Evolutionary conservation across 2,329 filamentous ascomycete species (phyloP).

Genomic region (Arthrobotrys megalospora): DNA sequence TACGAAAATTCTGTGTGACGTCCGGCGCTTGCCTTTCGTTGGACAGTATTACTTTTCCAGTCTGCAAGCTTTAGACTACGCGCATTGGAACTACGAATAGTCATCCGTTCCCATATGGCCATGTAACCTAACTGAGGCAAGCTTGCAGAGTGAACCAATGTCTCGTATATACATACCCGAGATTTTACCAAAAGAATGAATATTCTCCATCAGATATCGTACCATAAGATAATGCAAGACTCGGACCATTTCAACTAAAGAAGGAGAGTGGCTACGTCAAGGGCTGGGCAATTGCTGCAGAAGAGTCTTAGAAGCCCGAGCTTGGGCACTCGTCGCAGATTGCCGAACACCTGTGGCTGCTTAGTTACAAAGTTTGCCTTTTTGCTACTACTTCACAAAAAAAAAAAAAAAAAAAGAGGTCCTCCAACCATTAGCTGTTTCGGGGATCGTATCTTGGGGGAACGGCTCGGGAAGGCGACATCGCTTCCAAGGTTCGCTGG

Average conservation of each 20-base stretch:
- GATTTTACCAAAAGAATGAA: slow-evolving; percentile 15
- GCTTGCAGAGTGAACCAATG: slow-evolving; percentile 17
- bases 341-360: slow-evolving; percentile 36
- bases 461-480: slow-evolving; percentile 50
- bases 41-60: slow-evolving; percentile 9
- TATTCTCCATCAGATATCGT: slow-evolving; percentile 19
- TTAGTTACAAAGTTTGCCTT: slow-evolving; percentile 1
- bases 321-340: slow-evolving; percentile 46
- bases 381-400: background rate
- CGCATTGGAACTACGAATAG: slow-evolving; percentile 5
- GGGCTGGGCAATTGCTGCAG: slow-evolving; percentile 17
- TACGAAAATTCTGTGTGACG: slow-evolving; percentile 51
- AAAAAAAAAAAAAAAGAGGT: background rate
- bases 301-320: slow-evolving; percentile 8
- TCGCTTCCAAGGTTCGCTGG: slow-evolving; percentile 34
- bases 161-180: slow-evolving; percentile 18
- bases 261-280: slow-evolving; percentile 10
- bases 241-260: slow-evolving; percentile 1
- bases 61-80: slow-evolving; percentile 14
- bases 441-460: slow-evolving; percentile 11
- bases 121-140: slow-evolving; percentile 36
- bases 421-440: slow-evolving; percentile 33
- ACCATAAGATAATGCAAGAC: slow-evolving; percentile 15
- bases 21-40: slow-evolving; percentile 47
- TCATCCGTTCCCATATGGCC: slow-evolving; percentile 24